Percentiles rank a stretch among this genome's conserved stretches.
phyloP scores from a whole-genome alignment of 2,329 filamentous ascomycete genomes.

The Rasamsonia emersonii region DNA sequence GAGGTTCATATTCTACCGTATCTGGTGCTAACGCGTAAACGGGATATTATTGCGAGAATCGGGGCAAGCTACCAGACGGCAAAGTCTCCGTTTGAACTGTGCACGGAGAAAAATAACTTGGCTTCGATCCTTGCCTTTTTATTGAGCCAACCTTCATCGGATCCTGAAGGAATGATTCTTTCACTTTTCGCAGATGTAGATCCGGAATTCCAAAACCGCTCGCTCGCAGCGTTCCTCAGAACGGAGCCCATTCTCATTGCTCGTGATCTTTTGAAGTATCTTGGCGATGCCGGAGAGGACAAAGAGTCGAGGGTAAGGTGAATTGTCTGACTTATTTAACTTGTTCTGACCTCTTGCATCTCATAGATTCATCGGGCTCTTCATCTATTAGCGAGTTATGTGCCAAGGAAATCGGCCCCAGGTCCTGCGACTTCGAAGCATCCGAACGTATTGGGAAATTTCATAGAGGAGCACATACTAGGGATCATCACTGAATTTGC shows the following conservation, averaged over 20 bases:
- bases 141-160: constrained; percentile 51
- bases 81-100: constrained; percentile 52
- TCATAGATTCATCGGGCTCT: constrained; percentile 43
- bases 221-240: constrained; percentile 61
- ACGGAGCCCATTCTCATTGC: constrained; percentile 67
- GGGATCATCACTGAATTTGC: constrained; percentile 80
- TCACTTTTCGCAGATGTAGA: constrained; percentile 61
- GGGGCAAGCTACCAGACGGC: constrained; percentile 55
- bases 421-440: constrained; percentile 39
- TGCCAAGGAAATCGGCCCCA: constrained; percentile 40
- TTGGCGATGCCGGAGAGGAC: constrained; percentile 56
- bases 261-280: constrained; percentile 72
- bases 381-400: constrained; percentile 41
- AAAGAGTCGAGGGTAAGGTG: constrained; percentile 48
- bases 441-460: constrained; percentile 56
- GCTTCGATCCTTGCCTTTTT: constrained; percentile 51
- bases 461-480: constrained; percentile 74
- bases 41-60: constrained; percentile 71
- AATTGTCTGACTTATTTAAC: not conserved
- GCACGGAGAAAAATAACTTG: constrained; percentile 50
- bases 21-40: constrained; percentile 68
- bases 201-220: constrained; percentile 57
- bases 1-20: constrained; percentile 79
- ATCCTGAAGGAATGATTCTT: constrained; percentile 61
- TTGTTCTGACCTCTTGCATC: constrained; percentile 17